Evolutionary conservation across 1,139 yeast genomes (phyloP).

Genomic region (Lizanozyma gosingica): DNA sequence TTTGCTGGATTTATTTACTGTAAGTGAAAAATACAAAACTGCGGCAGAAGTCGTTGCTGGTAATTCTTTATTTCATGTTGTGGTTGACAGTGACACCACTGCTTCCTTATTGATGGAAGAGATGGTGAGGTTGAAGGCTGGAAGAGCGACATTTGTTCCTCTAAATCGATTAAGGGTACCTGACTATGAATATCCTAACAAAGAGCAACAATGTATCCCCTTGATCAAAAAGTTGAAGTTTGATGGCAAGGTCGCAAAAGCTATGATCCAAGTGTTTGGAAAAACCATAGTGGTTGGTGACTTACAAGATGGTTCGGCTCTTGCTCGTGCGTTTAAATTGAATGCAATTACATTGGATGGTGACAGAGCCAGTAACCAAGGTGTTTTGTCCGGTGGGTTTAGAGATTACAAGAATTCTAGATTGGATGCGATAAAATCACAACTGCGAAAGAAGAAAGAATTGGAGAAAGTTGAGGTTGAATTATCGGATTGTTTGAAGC

Average conservation of each 20-base stretch:
- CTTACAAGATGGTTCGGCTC: conserved; percentile 58
- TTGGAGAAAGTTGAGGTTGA: conserved; percentile 26
- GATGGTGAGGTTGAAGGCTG: conserved; percentile 58
- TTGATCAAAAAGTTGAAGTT: conserved; percentile 63
- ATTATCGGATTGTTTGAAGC: conserved; percentile 12
- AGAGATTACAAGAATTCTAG: conserved; percentile 62
- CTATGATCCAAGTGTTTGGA: conserved; percentile 75
- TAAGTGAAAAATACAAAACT: conserved; percentile 72
- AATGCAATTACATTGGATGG: conserved; percentile 88
- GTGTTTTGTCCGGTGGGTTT: conserved; percentile 86
- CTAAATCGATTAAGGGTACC: conserved; percentile 53
- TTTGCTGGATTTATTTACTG: conserved; percentile 71
- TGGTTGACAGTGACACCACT: conserved; percentile 81
- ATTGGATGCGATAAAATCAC: conserved; percentile 56
- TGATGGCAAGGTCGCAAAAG: conserved; percentile 46
- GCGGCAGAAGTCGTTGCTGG: conserved; percentile 92
- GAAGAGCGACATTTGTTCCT: conserved; percentile 89
- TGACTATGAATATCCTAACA: conserved; percentile 43
- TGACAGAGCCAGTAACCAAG: conserved; percentile 75
- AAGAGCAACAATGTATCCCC: conserved; percentile 57
- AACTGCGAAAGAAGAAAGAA: conserved; percentile 44
- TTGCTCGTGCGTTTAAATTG: conserved; percentile 53
- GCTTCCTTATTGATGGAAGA: conserved; percentile 77
- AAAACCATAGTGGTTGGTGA: conserved; percentile 70
- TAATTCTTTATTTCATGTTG: conserved; percentile 73